phyloP scores from a whole-genome alignment of 2,329 filamentous ascomycete species.

The Aspergillus tanneri region DNA sequence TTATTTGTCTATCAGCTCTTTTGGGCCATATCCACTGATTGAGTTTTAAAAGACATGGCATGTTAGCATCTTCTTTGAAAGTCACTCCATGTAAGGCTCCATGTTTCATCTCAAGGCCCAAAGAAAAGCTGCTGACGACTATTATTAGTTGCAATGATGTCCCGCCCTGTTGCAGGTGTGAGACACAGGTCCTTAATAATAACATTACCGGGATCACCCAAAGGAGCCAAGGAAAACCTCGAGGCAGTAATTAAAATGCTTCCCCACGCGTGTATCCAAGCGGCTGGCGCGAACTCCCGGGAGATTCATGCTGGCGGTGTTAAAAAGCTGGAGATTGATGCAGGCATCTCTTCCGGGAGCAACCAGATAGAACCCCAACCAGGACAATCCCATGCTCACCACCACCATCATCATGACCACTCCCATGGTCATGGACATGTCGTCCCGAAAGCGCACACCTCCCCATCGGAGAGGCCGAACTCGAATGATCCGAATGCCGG shows the following conservation, averaged over 20 bases:
- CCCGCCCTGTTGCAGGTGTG: conserved; percentile 85
- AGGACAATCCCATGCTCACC: conserved; percentile 31
- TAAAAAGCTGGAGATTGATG: conserved; percentile 79
- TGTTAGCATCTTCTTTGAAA: conserved; percentile 79
- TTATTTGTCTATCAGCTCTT: neutral
- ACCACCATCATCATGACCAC: conserved; percentile 52
- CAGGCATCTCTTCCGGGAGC: conserved; percentile 56
- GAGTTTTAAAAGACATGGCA: conserved; percentile 65
- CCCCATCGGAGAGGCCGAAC: conserved; percentile 55
- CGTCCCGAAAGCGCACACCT: conserved; percentile 70
- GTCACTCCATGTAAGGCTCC: conserved; percentile 78
- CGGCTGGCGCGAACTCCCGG: conserved; percentile 78
- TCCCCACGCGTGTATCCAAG: conserved; percentile 91
- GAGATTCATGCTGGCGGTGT: conserved; percentile 75
- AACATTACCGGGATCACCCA: conserved; percentile 90
- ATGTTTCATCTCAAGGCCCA: conserved; percentile 17
- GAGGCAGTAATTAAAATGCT: conserved; percentile 84
- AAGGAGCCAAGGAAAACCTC: conserved; percentile 91
- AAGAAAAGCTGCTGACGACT: conserved; percentile 25
- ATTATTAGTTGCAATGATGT: conserved; percentile 84
- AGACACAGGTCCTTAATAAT: conserved; percentile 78
- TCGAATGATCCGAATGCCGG: conserved; percentile 62
- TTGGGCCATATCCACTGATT: conserved; percentile 20
- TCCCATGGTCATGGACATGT: conserved; percentile 63
- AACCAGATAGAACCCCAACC: conserved; percentile 17